These are phyloP conservation scores for Ceratorhiza oryzae-sativae DNA, from an alignment of 1,284 basidiomycete species.

Conservation along the genomic window DNA sequence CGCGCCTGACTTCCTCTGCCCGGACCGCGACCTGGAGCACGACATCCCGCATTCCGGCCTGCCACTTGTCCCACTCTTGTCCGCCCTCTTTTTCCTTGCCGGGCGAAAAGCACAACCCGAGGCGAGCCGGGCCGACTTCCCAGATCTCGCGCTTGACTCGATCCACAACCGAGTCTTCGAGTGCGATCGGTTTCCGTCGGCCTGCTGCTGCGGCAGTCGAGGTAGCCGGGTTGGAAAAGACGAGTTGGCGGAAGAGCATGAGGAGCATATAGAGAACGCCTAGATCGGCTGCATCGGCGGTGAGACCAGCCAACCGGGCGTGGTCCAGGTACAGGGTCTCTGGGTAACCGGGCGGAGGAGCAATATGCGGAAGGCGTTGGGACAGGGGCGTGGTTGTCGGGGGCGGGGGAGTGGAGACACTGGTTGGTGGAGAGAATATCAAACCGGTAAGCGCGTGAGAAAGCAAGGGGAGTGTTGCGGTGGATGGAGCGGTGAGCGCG, in stretches of 20 bases:
- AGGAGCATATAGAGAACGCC: slow-evolving; percentile 81
- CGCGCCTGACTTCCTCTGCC: slow-evolving; percentile 57
- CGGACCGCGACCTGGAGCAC: slow-evolving; percentile 71
- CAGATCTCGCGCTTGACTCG: slow-evolving; percentile 77
- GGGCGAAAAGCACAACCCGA: slow-evolving; percentile 62
- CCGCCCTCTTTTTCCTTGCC: slow-evolving; percentile 45
- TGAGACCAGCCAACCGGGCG: slow-evolving; percentile 71
- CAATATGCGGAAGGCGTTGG: slow-evolving; percentile 48
- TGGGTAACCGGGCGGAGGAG: slow-evolving; percentile 60
- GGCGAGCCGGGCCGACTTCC: slow-evolving; percentile 69
- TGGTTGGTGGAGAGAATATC: slow-evolving; percentile 50
- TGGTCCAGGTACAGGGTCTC: slow-evolving; percentile 88
- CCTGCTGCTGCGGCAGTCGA: slow-evolving; percentile 9
- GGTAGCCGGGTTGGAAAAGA: slow-evolving; percentile 58
- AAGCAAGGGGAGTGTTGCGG: slow-evolving; percentile 51
- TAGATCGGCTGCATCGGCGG: slow-evolving; percentile 77
- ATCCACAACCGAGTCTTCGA: slow-evolving; percentile 55
- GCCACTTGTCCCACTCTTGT: slow-evolving; percentile 58
- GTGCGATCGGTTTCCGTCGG: neutral
- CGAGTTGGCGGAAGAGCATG: slow-evolving; percentile 78
- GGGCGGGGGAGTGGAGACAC: slow-evolving; percentile 46
- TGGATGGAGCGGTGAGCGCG: slow-evolving; percentile 42
- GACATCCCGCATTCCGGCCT: slow-evolving; percentile 62
- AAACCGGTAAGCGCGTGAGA: slow-evolving; percentile 29
- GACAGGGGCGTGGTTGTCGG: slow-evolving; percentile 49